Conservation (phyloP, 305 asterid genomes). For the Fraxinus floribunda region DNA sequence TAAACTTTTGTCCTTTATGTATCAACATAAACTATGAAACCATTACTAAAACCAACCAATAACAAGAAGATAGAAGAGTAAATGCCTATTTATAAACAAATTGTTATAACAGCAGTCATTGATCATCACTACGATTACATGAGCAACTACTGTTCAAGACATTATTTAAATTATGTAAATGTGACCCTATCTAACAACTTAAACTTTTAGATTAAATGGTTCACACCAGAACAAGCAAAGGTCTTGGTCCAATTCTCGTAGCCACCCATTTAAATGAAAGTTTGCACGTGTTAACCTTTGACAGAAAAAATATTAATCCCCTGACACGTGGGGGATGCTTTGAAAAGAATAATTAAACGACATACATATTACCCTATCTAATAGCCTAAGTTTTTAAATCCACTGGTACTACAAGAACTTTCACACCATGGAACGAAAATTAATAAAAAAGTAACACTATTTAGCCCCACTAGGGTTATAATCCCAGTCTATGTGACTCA, state of each 20-base stretch:
- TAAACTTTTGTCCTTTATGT: constrained; percentile 82
- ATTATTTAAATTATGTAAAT: background rate
- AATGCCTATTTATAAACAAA: constrained; percentile 3
- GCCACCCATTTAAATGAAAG: background rate
- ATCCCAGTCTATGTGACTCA: background rate
- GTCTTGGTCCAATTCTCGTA: background rate
- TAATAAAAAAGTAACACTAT: background rate
- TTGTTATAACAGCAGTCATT: background rate
- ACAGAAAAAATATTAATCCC: background rate
- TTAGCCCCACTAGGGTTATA: background rate
- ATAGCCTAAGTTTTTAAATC: background rate
- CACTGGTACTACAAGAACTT: background rate
- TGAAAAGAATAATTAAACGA: background rate
- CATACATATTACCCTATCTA: background rate
- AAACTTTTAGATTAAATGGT: background rate
- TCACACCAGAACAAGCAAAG: background rate
- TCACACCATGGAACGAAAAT: background rate
- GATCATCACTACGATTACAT: background rate
- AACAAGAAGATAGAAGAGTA: constrained; percentile 27
- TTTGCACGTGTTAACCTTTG: background rate
- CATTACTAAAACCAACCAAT: constrained; percentile 28
- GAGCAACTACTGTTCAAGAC: background rate
- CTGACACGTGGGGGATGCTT: background rate
- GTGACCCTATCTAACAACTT: background rate
- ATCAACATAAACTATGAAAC: constrained; percentile 25